Base-by-base conservation (phyloP, 768 basidiomycete species). In the Suillus clintonianus region DNA sequence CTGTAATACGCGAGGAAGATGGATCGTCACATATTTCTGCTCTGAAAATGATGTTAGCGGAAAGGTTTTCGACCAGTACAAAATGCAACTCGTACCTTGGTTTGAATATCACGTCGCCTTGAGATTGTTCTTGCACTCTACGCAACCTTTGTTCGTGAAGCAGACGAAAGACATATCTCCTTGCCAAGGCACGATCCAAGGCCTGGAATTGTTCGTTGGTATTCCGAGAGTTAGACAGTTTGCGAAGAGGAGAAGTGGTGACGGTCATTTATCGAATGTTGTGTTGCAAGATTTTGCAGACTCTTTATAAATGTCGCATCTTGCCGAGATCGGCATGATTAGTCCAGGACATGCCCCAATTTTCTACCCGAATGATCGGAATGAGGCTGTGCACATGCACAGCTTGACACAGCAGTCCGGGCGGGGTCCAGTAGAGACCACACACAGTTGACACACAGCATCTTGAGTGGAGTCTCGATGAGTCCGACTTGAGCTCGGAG, bases 1-100 rank as follows among this genome's bases (percentile, higher is more conserved):
- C 80, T 19, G 70, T 72, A 48, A 80, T 69, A 54, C 71, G 68
- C 5, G 75, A 71, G 15, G 69, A 72, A 1, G 69, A 64, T 1
- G 76, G 72, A 47, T 79, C 76, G 65, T 81, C 79, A 60, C 70
- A 81, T 30, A 82, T 34, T 60, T 81, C 80, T 62, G 80, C 74
- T 50, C 80, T 82, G 62, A 36, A 30, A 58, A 39, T 30, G 7
- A 36, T 19, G 47, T 76, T 17, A 76, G 67, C 19, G 19, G 9
- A 60, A 65, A 65, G n/a, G 19, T 34, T 8, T 27, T 27, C 17
- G 11, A 60, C 4, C 6, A 9, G 56, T 36, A 17, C 32, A 42
- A 22, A 59, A 3, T 48, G 42, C 17, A 56, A 68, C 39, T 61
- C 2, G 27, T 27, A 76, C 76, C 74, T 68, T n/a, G 74, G 74